phyloP scores from a whole-genome alignment of 768 basidiomycete species.

The Exsudoporus frostii region DNA sequence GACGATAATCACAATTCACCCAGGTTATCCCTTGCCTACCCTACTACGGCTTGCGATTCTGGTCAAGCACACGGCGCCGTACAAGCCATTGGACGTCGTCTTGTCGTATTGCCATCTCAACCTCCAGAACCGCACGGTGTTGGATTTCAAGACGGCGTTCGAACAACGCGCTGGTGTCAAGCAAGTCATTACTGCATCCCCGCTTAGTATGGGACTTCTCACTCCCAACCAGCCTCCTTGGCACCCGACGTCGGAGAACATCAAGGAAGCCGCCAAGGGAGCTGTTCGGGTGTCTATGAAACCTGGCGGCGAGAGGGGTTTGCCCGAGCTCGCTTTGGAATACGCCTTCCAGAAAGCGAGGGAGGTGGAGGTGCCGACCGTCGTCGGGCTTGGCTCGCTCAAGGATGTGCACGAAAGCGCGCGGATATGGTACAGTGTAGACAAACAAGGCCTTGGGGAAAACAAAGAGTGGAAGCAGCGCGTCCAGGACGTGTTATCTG shows the following conservation, averaged over 20 bases:
- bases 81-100: slow-evolving; percentile 71
- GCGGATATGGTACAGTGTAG: slow-evolving; percentile 61
- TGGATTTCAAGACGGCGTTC: slow-evolving; percentile 54
- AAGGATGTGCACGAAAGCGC: slow-evolving; percentile 74
- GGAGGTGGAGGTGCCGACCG: slow-evolving; percentile 53
- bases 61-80: slow-evolving; percentile 62
- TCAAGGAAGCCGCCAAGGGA: slow-evolving; percentile 42
- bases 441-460: slow-evolving; percentile 33
- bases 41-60: slow-evolving; percentile 81
- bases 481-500: slow-evolving; percentile 32
- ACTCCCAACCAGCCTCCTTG: slow-evolving; percentile 56
- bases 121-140: slow-evolving; percentile 65
- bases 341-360: slow-evolving; percentile 57
- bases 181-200: slow-evolving; percentile 76
- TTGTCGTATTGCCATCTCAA: slow-evolving; percentile 81
- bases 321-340: slow-evolving; percentile 70
- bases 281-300: slow-evolving; percentile 33
- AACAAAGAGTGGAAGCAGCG: slow-evolving; percentile 45
- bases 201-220: slow-evolving; percentile 81
- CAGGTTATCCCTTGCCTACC: slow-evolving; percentile 79
- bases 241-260: slow-evolving; percentile 68
- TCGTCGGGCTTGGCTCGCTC: slow-evolving; percentile 68
- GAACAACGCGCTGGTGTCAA: slow-evolving; percentile 58
- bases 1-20: background rate
- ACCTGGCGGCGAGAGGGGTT: slow-evolving; percentile 37